phyloP scores from a whole-genome alignment of 2,329 filamentous ascomycete species.

The Colletotrichum liaoningense region DNA sequence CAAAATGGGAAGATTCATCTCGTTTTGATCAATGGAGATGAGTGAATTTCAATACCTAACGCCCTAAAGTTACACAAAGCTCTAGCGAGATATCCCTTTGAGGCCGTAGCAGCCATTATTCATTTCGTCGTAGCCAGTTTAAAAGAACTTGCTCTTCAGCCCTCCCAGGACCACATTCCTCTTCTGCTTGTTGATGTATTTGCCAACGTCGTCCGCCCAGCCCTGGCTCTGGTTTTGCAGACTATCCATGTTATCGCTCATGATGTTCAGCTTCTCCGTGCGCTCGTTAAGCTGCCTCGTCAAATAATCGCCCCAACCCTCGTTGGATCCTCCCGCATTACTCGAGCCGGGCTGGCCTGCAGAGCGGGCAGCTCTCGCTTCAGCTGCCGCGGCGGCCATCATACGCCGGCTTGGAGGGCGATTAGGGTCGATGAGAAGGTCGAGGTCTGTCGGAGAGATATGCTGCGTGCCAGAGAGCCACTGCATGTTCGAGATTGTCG shows the following conservation, averaged over 20 bases:
- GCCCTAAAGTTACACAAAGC: constrained; percentile 10
- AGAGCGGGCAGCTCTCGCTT: constrained; percentile 70
- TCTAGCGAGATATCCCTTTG: neutral
- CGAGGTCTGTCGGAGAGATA: constrained; percentile 86
- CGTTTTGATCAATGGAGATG: neutral
- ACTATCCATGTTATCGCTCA: constrained; percentile 86
- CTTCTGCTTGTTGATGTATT: constrained; percentile 90
- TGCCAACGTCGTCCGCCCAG: constrained; percentile 89
- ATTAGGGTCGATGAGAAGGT: constrained; percentile 88
- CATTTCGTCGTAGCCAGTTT: constrained; percentile 7
- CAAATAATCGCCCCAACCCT: constrained; percentile 84
- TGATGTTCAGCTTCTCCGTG: constrained; percentile 85
- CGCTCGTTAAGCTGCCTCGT: constrained; percentile 88
- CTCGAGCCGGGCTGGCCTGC: constrained; percentile 43
- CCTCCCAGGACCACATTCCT: constrained; percentile 81
- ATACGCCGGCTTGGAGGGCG: constrained; percentile 90
- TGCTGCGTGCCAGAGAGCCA: constrained; percentile 98
- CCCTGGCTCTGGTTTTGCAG: constrained; percentile 83
- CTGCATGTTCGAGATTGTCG: constrained; percentile 94
- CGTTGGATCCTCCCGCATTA: constrained; percentile 51
- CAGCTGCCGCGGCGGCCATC: constrained; percentile 81
- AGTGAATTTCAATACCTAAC: neutral
- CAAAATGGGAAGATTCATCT: neutral
- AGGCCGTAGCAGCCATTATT: constrained; percentile 27
- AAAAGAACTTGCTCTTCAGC: constrained; percentile 69